Evolutionary conservation across 306 rosid genomes (phyloP), one percentile per base, ranked within the genome.

Genomic region (Gillenia trifoliata): DNA sequence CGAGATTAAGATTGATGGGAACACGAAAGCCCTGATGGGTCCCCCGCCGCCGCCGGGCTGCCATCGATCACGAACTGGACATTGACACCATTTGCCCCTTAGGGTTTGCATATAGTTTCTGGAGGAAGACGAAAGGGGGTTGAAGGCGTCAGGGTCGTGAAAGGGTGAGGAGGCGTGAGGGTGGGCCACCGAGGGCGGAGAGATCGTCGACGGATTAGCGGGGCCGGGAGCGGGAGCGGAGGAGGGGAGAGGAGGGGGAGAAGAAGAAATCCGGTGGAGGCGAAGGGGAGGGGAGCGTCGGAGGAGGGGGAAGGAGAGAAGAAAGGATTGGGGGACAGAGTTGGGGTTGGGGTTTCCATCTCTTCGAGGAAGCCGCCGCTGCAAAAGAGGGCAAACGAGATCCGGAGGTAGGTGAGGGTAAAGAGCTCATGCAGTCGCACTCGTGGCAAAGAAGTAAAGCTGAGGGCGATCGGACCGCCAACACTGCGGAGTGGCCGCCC

Each of bases 11-110:
- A 75, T 92, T 92, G 2, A 85, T 33, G 0, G 90, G 82, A 7
- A 85, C 71, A 16, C 90, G 91, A 26, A 86, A 74, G 3, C 86
- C n/a, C 85, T 9, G 71, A 4, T 0, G 88, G 80, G 43, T 90
- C n/a, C 98, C 11, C 89, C 64, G 2, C 76, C 40, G 4, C n/a
- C 52, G 36, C 54, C 95, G 83, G 66, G 45, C 79, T 76, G 33
- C 84, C 75, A 64, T 85, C 86, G 66, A 93, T 86, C 60, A 93
- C 90, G 45, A 93, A 83, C 78, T 93, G 97, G 29, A 93, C 89
- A 73, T 91, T 89, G 47, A 87, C 91, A 25, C 90, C 96, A 17
- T 86, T 80, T 0, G 85, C 83, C 29, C n/a, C 88, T 83, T 7
- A 90, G 83, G 76, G 82, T 86, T 62, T 89, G 96, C 15, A 93